These are phyloP conservation scores for Aspergillus ellipticus DNA, from an alignment of 495 filamentous ascomycete species.

Conservation along the genomic window DNA sequence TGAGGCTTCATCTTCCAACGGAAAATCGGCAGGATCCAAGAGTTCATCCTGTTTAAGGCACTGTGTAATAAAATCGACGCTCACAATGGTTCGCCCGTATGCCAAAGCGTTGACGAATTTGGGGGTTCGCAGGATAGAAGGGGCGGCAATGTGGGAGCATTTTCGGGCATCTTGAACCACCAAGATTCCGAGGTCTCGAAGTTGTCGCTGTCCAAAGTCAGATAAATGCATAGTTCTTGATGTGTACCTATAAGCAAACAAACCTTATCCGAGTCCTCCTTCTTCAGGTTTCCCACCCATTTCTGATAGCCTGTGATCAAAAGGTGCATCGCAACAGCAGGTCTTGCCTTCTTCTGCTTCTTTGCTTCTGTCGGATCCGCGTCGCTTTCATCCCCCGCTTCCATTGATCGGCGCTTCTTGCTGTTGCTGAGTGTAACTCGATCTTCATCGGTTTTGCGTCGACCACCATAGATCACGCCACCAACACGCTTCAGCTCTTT, in stretches of 20 bases:
- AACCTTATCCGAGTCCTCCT: conserved; percentile 79
- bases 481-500: conserved; percentile 89
- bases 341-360: conserved; percentile 56
- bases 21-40: conserved; percentile 56
- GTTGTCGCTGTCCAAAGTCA: conserved; percentile 58
- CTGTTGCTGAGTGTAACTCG: conserved; percentile 27
- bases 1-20: conserved; percentile 63
- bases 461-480: conserved; percentile 73
- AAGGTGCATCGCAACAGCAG: conserved; percentile 64
- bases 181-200: conserved; percentile 79
- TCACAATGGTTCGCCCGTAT: conserved; percentile 67
- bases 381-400: conserved; percentile 49
- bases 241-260: conserved; percentile 22
- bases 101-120: conserved; percentile 91
- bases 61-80: conserved; percentile 71
- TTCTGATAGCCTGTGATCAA: conserved; percentile 74
- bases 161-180: conserved; percentile 68
- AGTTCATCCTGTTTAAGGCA: conserved; percentile 62
- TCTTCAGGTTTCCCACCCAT: conserved; percentile 65
- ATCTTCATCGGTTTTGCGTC: conserved; percentile 51
- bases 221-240: conserved; percentile 4
- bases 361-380: conserved; percentile 54
- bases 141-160: conserved; percentile 85
- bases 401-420: conserved; percentile 40
- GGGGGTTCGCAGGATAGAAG: conserved; percentile 76